Percentiles rank a stretch among this genome's conserved stretches.
phyloP scores from a whole-genome alignment of 352 stramenopile species.

The Phytophthora pseudosyringae region DNA sequence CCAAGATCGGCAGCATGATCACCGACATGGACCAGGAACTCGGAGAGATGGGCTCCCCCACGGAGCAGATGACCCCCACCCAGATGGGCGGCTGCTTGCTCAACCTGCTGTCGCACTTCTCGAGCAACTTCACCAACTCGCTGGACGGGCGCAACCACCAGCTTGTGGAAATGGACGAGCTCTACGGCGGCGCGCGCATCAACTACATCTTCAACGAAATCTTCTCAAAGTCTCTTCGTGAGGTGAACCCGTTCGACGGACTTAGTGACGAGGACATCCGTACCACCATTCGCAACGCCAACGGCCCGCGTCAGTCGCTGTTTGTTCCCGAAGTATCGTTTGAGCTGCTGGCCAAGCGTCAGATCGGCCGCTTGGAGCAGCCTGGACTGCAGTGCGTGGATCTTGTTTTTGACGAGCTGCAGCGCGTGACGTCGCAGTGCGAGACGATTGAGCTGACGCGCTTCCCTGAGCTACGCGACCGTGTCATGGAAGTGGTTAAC shows the following conservation, averaged over 20 bases:
- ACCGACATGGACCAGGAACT: slow-evolving; percentile 95
- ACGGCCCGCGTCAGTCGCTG: slow-evolving; percentile 96
- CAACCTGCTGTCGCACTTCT: slow-evolving; percentile 94
- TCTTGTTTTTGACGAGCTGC: slow-evolving; percentile 98
- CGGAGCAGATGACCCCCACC: slow-evolving; percentile 87
- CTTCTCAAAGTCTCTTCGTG: slow-evolving; percentile 88
- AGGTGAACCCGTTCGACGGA: slow-evolving; percentile 97
- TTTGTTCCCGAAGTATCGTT: slow-evolving; percentile 99
- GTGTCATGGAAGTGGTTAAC: slow-evolving; percentile 96
- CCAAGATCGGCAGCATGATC: slow-evolving; percentile 96
- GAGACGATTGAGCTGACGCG: slow-evolving; percentile 96
- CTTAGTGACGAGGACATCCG: slow-evolving; percentile 99
- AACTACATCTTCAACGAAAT: slow-evolving; percentile 99
- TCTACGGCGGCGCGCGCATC: slow-evolving; percentile 98
- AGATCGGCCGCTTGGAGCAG: slow-evolving; percentile 97
- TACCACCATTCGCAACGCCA: slow-evolving; percentile 99
- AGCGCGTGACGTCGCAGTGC: slow-evolving; percentile 94
- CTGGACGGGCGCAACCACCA: slow-evolving; percentile 88
- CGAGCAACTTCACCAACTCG: slow-evolving; percentile 91
- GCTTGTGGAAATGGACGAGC: slow-evolving; percentile 90
- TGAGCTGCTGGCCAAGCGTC: slow-evolving; percentile 97
- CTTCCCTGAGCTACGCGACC: slow-evolving; percentile 95
- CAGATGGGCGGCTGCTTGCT: slow-evolving; percentile 95
- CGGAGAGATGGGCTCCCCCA: slow-evolving; percentile 93
- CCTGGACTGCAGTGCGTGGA: slow-evolving; percentile 98